Conservation (phyloP, 495 filamentous ascomycete genomes). For the Hypoxylon fuscum region DNA sequence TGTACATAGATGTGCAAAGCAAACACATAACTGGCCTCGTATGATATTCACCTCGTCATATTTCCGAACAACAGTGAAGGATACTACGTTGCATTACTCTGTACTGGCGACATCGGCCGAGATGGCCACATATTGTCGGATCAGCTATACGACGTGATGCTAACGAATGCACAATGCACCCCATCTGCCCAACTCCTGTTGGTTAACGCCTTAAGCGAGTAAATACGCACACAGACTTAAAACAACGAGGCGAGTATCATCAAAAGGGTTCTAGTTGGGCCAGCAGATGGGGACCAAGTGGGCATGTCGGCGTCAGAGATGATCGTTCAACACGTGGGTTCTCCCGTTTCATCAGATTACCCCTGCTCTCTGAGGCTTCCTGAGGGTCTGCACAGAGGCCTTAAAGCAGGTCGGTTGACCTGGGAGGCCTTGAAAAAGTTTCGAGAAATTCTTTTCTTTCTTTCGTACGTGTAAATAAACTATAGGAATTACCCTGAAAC, state of each 20-base stretch:
- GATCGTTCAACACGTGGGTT: constrained; percentile 13
- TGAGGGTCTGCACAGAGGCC: constrained; percentile 33
- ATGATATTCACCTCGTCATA: constrained; percentile 2
- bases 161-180: constrained; percentile 4
- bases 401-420: constrained; percentile 28
- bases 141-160: constrained; percentile 6
- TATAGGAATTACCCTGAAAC: constrained; percentile 28
- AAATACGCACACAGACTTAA: neutral
- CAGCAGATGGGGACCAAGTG: constrained; percentile 26
- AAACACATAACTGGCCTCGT: constrained; percentile 23
- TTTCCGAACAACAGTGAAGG: neutral
- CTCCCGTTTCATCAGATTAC: constrained; percentile 19
- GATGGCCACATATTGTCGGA: constrained; percentile 4
- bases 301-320: constrained; percentile 13
- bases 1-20: constrained; percentile 28
- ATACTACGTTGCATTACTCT: neutral
- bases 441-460: constrained; percentile 11
- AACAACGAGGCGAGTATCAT: constrained; percentile 9
- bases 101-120: constrained; percentile 12
- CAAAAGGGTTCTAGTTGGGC: constrained; percentile 3
- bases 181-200: constrained; percentile 16
- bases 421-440: constrained; percentile 6
- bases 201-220: constrained; percentile 13
- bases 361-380: constrained; percentile 5
- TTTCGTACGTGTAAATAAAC: constrained; percentile 27